phyloP scores from a whole-genome alignment of 2,329 filamentous ascomycete species.

The Fusarium piperis region DNA sequence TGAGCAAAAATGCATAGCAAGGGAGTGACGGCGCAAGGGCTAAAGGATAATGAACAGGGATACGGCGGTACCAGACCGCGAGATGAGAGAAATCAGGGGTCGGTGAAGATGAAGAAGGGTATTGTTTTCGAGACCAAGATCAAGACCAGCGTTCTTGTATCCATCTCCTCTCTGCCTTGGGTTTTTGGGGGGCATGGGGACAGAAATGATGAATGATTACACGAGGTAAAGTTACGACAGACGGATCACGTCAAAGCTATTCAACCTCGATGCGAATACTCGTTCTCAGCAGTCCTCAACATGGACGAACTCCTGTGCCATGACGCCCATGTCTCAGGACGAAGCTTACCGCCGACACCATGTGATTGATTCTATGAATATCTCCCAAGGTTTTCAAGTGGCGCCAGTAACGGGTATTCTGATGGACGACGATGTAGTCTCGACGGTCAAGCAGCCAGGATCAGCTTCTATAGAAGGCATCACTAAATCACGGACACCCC shows the following conservation, averaged over 20 bases:
- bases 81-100: neutral
- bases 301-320: neutral
- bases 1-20: constrained; percentile 39
- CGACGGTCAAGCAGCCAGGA: neutral
- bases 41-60: constrained; percentile 2
- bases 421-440: neutral
- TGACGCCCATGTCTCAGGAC: neutral
- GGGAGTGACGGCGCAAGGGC: constrained; percentile 40
- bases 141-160: neutral
- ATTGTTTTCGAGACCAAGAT: neutral
- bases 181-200: neutral
- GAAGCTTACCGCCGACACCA: neutral
- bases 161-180: neutral
- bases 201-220: neutral
- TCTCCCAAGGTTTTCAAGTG: neutral
- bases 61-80: neutral
- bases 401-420: neutral
- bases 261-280: neutral
- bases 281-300: neutral
- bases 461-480: neutral
- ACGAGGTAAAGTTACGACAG: neutral
- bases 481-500: neutral
- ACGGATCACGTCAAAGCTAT: neutral
- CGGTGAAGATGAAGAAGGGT: neutral
- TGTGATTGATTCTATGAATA: neutral